Evolutionary conservation across 257 asterid genomes (phyloP).

Genomic region (Plantago elongata): DNA sequence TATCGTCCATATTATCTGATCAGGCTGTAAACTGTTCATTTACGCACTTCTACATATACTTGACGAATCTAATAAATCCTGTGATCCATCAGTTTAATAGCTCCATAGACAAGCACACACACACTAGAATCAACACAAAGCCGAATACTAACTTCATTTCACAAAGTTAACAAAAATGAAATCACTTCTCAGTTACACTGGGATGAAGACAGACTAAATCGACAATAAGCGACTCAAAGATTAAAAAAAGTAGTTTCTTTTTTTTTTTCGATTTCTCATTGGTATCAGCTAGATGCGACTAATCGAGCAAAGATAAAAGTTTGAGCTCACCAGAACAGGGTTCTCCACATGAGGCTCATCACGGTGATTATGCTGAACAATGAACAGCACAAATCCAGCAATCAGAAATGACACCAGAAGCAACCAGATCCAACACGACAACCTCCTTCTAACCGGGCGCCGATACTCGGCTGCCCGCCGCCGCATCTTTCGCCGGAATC

Average conservation of each 20-base stretch:
- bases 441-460: slow-evolving; percentile 80
- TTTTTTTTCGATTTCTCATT: too few species aligned
- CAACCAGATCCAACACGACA: slow-evolving; percentile 81
- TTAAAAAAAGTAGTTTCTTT: too few species aligned
- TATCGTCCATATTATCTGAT: background rate
- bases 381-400: slow-evolving; percentile 59
- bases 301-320: too few species aligned
- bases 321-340: slow-evolving; percentile 42
- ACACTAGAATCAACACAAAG: background rate
- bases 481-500: slow-evolving; percentile 60
- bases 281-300: too few species aligned
- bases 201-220: too few species aligned
- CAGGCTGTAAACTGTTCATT: too few species aligned
- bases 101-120: too few species aligned
- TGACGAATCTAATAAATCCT: too few species aligned
- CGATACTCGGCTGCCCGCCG: slow-evolving; percentile 91
- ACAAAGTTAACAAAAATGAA: slow-evolving; percentile 4
- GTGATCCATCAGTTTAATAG: too few species aligned
- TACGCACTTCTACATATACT: background rate
- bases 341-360: slow-evolving; percentile 57
- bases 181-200: slow-evolving; percentile 13
- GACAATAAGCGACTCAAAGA: too few species aligned
- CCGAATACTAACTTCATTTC: too few species aligned
- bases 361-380: slow-evolving; percentile 58
- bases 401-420: slow-evolving; percentile 43